Percentiles rank a stretch among this genome's conserved stretches.
Conservation (phyloP, 2,329 filamentous ascomycete genomes). For the Talaromyces sp. region DNA sequence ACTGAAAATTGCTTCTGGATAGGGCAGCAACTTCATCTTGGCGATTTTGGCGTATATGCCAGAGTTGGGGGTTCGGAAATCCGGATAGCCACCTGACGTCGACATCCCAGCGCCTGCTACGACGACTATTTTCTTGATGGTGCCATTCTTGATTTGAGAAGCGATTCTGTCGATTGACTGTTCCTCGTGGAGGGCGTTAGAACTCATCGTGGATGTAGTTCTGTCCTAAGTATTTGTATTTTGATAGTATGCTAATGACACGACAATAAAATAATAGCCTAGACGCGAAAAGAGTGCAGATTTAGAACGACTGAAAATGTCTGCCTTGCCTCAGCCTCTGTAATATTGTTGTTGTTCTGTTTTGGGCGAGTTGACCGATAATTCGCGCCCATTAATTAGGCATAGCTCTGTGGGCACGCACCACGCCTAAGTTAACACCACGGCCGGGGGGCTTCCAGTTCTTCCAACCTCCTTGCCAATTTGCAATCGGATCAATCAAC, state of each 20-base stretch:
- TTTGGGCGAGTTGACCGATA: background rate
- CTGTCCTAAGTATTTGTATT: background rate
- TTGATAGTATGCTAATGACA: background rate
- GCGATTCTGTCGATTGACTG: conserved; percentile 7
- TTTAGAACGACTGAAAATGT: background rate
- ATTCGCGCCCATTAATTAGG: too few relatives aligned
- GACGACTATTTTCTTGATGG: conserved; percentile 16
- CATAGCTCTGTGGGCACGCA: too few relatives aligned
- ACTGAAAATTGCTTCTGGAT: conserved; percentile 82
- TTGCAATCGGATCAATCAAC: background rate
- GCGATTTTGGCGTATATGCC: conserved; percentile 82
- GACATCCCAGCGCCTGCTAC: conserved; percentile 67
- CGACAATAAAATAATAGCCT: background rate
- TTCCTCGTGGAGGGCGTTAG: background rate
- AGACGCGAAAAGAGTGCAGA: background rate
- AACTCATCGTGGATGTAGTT: background rate
- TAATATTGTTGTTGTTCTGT: background rate
- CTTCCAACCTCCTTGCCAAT: background rate
- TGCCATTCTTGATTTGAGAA: conserved; percentile 12
- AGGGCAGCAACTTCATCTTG: conserved; percentile 64
- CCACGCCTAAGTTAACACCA: too few relatives aligned
- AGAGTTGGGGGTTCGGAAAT: conserved; percentile 79
- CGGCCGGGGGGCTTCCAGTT: too few relatives aligned
- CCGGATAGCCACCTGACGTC: conserved; percentile 59
- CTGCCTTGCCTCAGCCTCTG: background rate